These are phyloP conservation scores for Westerdykella ornata DNA, from an alignment of 2,329 filamentous ascomycete species.

Conservation along the genomic window DNA sequence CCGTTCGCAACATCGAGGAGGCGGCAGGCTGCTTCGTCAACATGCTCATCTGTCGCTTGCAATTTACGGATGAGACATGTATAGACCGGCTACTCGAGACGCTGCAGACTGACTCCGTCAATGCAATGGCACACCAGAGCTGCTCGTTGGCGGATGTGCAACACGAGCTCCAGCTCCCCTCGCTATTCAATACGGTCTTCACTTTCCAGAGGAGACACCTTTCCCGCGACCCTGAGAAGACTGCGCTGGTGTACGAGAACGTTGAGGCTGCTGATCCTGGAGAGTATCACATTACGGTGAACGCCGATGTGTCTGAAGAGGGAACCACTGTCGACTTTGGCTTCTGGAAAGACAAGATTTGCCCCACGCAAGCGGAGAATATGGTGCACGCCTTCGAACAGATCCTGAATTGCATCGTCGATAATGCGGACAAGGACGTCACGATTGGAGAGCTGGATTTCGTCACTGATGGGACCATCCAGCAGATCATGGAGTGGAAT, in stretches of 20 bases:
- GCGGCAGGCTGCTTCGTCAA: conserved; percentile 51
- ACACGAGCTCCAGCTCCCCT: conserved; percentile 29
- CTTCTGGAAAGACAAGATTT: conserved; percentile 27
- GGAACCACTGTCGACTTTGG: conserved; percentile 27
- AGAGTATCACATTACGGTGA: conserved; percentile 33
- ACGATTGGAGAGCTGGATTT: conserved; percentile 23
- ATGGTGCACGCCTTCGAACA: conserved; percentile 28
- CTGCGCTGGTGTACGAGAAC: conserved; percentile 26
- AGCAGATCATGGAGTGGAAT: conserved; percentile 28
- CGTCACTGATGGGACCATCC: conserved; percentile 16
- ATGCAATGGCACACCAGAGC: conserved; percentile 45
- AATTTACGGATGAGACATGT: conserved; percentile 30
- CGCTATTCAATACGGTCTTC: conserved; percentile 35
- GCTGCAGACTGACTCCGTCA: conserved; percentile 44
- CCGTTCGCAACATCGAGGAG: conserved; percentile 44
- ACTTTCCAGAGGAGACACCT: conserved; percentile 30
- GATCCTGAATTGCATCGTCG: conserved; percentile 18
- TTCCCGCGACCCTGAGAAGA: conserved; percentile 18
- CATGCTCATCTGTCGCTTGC: conserved; percentile 48
- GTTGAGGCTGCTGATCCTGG: conserved; percentile 32
- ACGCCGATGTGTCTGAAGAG: conserved; percentile 28
- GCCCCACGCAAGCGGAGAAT: conserved; percentile 21
- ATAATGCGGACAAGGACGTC: conserved; percentile 8
- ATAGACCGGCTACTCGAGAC: conserved; percentile 39
- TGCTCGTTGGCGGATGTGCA: conserved; percentile 41